A percentile compares a stretch with the other conserved stretches of the same genome.
Evolutionary conservation across 495 filamentous ascomycete species (phyloP).

Genomic region (Penicillium taxi): DNA sequence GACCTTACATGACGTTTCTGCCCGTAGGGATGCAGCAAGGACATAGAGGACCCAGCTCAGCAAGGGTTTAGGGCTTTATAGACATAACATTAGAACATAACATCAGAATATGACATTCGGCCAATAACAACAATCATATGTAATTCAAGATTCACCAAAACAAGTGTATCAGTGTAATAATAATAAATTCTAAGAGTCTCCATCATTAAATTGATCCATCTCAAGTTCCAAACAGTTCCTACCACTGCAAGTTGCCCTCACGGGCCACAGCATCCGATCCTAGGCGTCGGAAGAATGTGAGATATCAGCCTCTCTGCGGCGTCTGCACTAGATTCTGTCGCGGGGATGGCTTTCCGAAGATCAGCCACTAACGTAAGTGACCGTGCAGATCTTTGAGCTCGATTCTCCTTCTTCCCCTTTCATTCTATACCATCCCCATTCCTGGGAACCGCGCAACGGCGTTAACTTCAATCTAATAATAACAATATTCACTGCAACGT

Average conservation of each 20-base stretch:
- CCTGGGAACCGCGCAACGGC: conserved; percentile 17
- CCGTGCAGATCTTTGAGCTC: no score
- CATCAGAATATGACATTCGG: no score
- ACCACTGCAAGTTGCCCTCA: background rate
- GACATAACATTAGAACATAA: no score
- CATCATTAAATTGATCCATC: no score
- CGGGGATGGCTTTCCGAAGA: conserved; percentile 8
- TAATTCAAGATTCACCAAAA: no score
- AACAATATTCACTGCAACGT: conserved; percentile 10
- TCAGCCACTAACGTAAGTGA: conserved; percentile 18
- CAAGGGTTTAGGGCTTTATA: no score
- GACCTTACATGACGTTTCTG: conserved; percentile 40
- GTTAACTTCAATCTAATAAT: conserved; percentile 9
- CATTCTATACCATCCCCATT: conserved; percentile 12
- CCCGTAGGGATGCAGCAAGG: conserved; percentile 35
- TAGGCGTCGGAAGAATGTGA: conserved; percentile 21
- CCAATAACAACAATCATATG: no score
- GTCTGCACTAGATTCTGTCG: background rate
- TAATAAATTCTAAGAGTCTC: no score
- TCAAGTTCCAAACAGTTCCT: no score
- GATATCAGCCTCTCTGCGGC: conserved; percentile 20
- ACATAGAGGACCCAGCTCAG: no score
- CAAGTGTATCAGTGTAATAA: no score
- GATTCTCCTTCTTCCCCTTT: conserved; percentile 5
- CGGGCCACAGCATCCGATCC: conserved; percentile 2